Evolutionary conservation across 1,284 basidiomycete species (phyloP).

Genomic region (Pseudomicrostroma phylloplanum): DNA sequence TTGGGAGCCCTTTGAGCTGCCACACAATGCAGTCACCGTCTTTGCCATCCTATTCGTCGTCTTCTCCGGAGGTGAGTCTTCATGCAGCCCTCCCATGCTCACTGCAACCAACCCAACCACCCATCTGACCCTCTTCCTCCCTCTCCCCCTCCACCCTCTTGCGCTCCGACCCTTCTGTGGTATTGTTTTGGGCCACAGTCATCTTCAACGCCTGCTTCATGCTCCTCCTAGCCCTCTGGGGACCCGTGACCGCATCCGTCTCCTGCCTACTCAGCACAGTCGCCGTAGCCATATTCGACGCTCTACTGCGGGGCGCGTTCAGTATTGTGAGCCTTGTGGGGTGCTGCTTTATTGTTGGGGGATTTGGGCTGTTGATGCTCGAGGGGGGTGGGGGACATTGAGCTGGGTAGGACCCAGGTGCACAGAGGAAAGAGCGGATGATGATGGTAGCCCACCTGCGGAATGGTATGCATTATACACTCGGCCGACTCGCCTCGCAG

Average conservation of each 20-base stretch:
- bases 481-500: too few relatives aligned
- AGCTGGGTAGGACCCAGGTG: too few relatives aligned
- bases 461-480: too few relatives aligned
- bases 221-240: constrained; percentile 46
- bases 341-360: neutral
- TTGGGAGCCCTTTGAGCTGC: constrained; percentile 40
- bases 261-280: constrained; percentile 47
- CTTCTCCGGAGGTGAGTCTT: constrained; percentile 23
- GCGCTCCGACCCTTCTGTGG: too few relatives aligned
- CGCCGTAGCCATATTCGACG: neutral
- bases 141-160: too few relatives aligned
- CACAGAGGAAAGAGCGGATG: too few relatives aligned
- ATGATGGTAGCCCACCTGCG: too few relatives aligned
- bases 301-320: neutral
- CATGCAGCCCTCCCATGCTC: neutral
- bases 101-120: neutral
- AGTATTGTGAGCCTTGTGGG: neutral
- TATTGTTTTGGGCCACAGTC: constrained; percentile 20
- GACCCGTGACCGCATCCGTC: constrained; percentile 45
- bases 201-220: constrained; percentile 48
- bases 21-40: constrained; percentile 26
- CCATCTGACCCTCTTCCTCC: neutral
- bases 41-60: constrained; percentile 27
- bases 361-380: constrained; percentile 1
- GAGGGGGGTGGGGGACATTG: neutral